Percentiles rank a stretch among this genome's conserved stretches.
Evolutionary conservation across 1,284 basidiomycete species (phyloP).

Genomic region (Irpex lacteus): DNA sequence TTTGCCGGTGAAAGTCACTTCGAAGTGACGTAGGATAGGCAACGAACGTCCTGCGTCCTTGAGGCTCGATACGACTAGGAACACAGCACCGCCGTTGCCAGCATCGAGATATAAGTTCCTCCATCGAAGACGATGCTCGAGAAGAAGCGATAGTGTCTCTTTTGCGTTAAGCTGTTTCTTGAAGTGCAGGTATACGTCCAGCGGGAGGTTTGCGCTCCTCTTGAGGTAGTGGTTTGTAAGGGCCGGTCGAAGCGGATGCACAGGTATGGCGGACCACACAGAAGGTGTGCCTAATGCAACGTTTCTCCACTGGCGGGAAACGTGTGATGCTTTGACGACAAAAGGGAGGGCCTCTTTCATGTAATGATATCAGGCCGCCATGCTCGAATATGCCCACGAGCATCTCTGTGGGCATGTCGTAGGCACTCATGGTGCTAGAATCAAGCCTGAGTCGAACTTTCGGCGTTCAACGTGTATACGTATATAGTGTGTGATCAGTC

Average conservation of each 20-base stretch:
- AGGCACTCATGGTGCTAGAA: not conserved
- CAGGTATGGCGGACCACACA: slow-evolving; percentile 14
- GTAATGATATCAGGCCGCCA: slow-evolving; percentile 5
- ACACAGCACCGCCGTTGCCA: slow-evolving; percentile 1
- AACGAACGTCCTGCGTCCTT: not conserved
- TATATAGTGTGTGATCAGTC: too few relatives aligned
- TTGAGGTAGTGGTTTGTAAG: slow-evolving; percentile 5
- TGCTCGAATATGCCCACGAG: slow-evolving; percentile 16
- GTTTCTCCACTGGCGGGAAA: slow-evolving; percentile 13
- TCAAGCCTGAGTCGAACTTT: too few relatives aligned
- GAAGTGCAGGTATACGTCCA: slow-evolving; percentile 11
- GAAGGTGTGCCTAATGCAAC: slow-evolving; percentile 1
- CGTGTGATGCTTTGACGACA: slow-evolving; percentile 10
- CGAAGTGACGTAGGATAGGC: slow-evolving; percentile 6
- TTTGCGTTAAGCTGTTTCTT: not conserved
- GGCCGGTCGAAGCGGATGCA: slow-evolving; percentile 1
- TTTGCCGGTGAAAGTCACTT: slow-evolving; percentile 4
- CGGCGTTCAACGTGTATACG: too few relatives aligned
- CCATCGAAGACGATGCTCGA: slow-evolving; percentile 1
- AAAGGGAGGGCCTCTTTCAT: slow-evolving; percentile 11
- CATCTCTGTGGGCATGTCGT: slow-evolving; percentile 7
- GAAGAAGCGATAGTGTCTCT: not conserved
- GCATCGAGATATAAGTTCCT: slow-evolving; percentile 5
- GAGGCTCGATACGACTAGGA: slow-evolving; percentile 7
- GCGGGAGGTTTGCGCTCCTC: not conserved